Percentiles rank a stretch among this genome's conserved stretches.
These are phyloP conservation scores for Cryptococcus sp. DNA, from an alignment of 1,284 basidiomycete genomes.

Conservation along the genomic window DNA sequence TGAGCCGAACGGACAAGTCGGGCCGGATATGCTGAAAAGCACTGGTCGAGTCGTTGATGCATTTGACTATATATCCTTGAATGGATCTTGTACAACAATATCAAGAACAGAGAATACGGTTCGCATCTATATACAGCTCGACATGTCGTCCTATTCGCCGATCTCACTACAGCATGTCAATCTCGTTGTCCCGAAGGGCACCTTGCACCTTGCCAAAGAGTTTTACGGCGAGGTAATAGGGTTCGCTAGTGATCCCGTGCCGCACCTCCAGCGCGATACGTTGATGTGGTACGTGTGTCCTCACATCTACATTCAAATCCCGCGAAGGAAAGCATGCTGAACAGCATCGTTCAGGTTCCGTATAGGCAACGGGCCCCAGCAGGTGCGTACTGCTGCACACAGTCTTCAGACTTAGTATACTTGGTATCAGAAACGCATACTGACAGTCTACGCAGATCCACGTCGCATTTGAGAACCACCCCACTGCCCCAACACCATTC, in stretches of 20 bases:
- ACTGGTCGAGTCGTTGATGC: too few relatives aligned
- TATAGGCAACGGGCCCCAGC: conserved; percentile 43
- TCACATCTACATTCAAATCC: neutral
- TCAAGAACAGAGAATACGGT: too few relatives aligned
- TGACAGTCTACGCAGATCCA: conserved; percentile 32
- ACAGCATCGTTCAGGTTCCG: conserved; percentile 34
- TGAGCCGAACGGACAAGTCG: too few relatives aligned
- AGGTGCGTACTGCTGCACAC: conserved; percentile 23
- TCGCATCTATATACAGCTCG: neutral
- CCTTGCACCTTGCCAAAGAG: conserved; percentile 43
- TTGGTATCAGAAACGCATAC: too few relatives aligned
- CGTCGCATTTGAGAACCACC: conserved; percentile 33
- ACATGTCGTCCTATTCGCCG: conserved; percentile 27
- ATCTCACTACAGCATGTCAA: conserved; percentile 49
- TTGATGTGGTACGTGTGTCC: conserved; percentile 46
- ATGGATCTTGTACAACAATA: too few relatives aligned
- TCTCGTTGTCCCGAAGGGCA: conserved; percentile 43
- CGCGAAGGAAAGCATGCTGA: neutral
- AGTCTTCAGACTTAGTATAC: too few relatives aligned
- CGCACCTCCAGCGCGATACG: conserved; percentile 34
- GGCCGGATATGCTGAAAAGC: too few relatives aligned
- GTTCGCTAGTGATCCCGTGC: conserved; percentile 43
- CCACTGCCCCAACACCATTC: conserved; percentile 8
- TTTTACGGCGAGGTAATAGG: conserved; percentile 50
- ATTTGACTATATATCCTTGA: too few relatives aligned